Base-by-base conservation (phyloP, 805 yeast species). In the Barnettozyma californica region DNA sequence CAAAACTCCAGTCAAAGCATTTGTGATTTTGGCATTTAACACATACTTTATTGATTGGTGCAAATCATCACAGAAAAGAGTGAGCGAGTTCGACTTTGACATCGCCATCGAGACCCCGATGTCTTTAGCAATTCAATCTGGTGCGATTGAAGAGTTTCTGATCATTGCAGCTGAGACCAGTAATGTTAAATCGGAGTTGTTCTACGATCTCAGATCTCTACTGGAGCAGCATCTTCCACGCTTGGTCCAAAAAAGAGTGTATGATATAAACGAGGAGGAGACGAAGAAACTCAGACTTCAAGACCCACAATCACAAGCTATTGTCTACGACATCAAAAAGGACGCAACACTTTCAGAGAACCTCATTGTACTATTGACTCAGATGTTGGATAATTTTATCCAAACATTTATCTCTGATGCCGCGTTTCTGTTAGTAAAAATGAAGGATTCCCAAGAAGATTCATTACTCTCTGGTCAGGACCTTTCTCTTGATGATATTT, bases 401-500 rank as follows among this genome's bases (percentile, higher is more conserved):
- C 75, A 72, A 45, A 63, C 70, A 9, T 82, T 84, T 54, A 78
- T 85, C 23, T 70, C 76, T 11, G 80, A 83, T 57, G 77, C 84
- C 25, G 88, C 90, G 1, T 77, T 83, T 48, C 69, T 85, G 8
- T 68, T 86, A 46, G 83, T 87, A 1, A 78, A 76, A 55, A 72
- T 85, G 40, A 76, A 87, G 54, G 89, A 86, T 57, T 77, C 78
- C 10, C 92, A 86, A 62, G 92, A 85, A 58, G 92, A 86, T 60
- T 75, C 81, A 26, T 60, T 85, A 19, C 63, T 85, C 18, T 81
- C 89, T 0, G 74, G 74, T 18, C 80, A 77, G 47, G 76, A 73
- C 35, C 65, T 81, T 19, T 74, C 79, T 48, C 65, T 84, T 35
- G 88, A 83, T 53, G 81, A 75, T 45, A 73, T 86, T 18, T 75